Evolutionary conservation across 805 yeast genomes (phyloP), one percentile per base, ranked within the genome.

Genomic region (Cyberlindnera subsufficiens): DNA sequence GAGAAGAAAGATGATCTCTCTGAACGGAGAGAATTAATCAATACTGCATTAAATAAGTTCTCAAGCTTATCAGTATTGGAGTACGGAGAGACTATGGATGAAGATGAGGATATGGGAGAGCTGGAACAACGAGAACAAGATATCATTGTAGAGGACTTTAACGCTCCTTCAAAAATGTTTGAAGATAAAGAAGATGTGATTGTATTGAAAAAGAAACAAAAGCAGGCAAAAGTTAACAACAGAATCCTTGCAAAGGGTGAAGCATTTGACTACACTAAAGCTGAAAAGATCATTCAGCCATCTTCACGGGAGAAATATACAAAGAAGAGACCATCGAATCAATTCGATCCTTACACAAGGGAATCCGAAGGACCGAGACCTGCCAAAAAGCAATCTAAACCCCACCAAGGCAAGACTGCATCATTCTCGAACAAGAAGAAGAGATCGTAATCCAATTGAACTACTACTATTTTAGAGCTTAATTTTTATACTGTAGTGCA

Each of bases 301-400:
- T 30, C 49, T 16, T 33, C 38, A 31, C 39, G 35, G 20, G 30
- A 51, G 33, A 25, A 50, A 49, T 39, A 59, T 48, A 34, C 47
- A 51, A 61, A 60, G 38, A 72, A 71, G 56, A 71, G 72, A 52
- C 62, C 46, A 5, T 40, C 53, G 5, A 45, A 40, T 11, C 47
- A 72, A 8, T 82, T 77, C 49, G 82, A 82, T 61, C 88, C 89
- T 4, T 82, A 79, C 49, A 59, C 71, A 16, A 68, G 66, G 36
- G 66, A 63, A 6, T 62, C 68, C 22, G 70, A 69, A 15, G 84
- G 80, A 2, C 83, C 83, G 8, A 64, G 63, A 50, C 71, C 74
- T n/a, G 72, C 75, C 7, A 79, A 75, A 61, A 75, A 67, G 40
- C 55, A 48, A 33, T 33, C 35, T 14, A 50, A 41, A 9, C 18